Evolutionary conservation across 2,329 filamentous ascomycete species (phyloP), one percentile per base, ranked within the genome.

Genomic region (Neofusicoccum laricinum): DNA sequence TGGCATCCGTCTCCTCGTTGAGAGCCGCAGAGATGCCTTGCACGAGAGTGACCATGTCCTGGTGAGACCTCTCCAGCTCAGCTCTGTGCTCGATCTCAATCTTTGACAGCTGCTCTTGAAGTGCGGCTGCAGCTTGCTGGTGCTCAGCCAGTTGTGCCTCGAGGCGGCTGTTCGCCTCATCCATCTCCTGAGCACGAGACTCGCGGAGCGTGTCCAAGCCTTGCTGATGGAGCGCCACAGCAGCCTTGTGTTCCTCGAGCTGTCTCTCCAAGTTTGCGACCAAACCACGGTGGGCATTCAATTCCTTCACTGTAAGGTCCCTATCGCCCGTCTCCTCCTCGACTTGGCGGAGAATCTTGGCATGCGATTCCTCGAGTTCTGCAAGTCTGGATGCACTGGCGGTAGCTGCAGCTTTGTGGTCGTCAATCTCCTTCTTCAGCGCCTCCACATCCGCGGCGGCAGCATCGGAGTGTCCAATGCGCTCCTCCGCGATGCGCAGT

Each of bases 371-470:
- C 76, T 97, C 92, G 14, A 97, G 82, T 68, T 90, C 86, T 2
- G 87, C 83, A 34, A 97, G 88, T 70, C 88, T 91, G 43, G 84
- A 74, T 12, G 87, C 82, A 70, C 93, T 91, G 68, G 81, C 84
- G 67, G 85, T 84, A 70, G 96, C 89, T 41, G 90, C 86, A 3
- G 84, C 80, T 78, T 91, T 93, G 78, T 96, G 93, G 72, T 92
- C 88, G 59, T 93, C 88, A 61, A 97, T 89, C 73, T 96, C 89
- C 65, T 79, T 83, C 67, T 90, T 90, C 46, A 97, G 78, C 21
- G 79, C 73, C 62, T 83, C 81, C 11, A 87, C 77, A 48, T 80
- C 76, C 7, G 81, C 69, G 50, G 70, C 70, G 15, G 72, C 66
- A 34, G 73, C 68, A 64, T 76, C 75, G 5, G 50, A 57, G 6